Percentiles rank a stretch among this genome's conserved stretches.
phyloP scores from a whole-genome alignment of 148 eudicot genomes.

The Simmondsia chinensis region DNA sequence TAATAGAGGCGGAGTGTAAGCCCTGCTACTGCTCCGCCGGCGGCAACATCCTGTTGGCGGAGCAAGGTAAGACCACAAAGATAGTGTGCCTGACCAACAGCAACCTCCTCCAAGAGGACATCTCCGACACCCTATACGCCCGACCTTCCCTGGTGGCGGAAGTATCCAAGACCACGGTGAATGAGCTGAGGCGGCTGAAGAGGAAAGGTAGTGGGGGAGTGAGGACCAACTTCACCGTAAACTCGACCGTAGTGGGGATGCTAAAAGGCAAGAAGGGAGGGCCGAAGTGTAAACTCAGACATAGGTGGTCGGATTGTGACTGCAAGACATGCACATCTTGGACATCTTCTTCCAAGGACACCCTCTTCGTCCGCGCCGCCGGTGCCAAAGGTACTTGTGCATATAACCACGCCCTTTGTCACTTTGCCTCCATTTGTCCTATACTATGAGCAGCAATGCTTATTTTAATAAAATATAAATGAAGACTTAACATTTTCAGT shows the following conservation, averaged over 20 bases:
- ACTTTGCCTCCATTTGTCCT: too few relatives aligned
- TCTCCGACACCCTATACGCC: slow-evolving; percentile 79
- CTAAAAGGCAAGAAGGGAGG: slow-evolving; percentile 48
- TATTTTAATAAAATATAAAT: too few relatives aligned
- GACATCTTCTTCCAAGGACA: slow-evolving; percentile 45
- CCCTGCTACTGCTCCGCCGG: slow-evolving; percentile 60
- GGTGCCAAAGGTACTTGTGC: slow-evolving; percentile 63
- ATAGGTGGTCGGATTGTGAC: slow-evolving; percentile 95
- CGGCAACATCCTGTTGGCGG: slow-evolving; percentile 68
- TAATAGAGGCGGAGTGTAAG: slow-evolving; percentile 72
- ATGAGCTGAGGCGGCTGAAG: slow-evolving; percentile 19
- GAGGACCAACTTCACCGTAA: slow-evolving; percentile 31
- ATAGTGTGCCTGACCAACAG: slow-evolving; percentile 38
- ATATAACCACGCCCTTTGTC: too few relatives aligned
- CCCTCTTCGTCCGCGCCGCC: slow-evolving; percentile 47
- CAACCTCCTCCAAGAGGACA: slow-evolving; percentile 61
- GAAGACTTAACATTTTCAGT: too few relatives aligned
- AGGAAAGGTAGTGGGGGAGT: neutral
- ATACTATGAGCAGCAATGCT: too few relatives aligned
- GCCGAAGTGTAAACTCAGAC: slow-evolving; percentile 24
- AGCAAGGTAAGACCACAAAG: slow-evolving; percentile 42
- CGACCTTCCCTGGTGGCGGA: slow-evolving; percentile 59
- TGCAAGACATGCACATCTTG: slow-evolving; percentile 63
- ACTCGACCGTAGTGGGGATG: slow-evolving; percentile 67
- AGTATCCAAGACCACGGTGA: slow-evolving; percentile 43